Conservation (phyloP, 805 yeast species). For the Teunomyces kruisii region DNA sequence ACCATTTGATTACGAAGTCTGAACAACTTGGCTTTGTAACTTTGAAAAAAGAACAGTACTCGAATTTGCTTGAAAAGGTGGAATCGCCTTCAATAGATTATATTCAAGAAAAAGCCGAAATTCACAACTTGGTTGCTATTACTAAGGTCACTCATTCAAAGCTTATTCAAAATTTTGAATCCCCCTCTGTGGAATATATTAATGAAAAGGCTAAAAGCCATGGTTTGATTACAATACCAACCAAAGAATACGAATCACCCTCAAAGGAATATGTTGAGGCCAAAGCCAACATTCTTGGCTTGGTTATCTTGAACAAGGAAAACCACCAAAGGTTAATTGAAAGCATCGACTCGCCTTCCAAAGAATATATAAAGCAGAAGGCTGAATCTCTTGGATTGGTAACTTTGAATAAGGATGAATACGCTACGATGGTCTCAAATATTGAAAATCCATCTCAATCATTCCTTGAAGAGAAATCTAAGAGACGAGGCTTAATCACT, state of each 20-base stretch:
- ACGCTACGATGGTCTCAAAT: background rate
- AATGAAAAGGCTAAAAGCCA: constrained; percentile 27
- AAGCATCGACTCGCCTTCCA: constrained; percentile 12
- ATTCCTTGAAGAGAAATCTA: constrained; percentile 7
- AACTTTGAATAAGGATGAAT: constrained; percentile 7
- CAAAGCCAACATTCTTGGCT: constrained; percentile 25
- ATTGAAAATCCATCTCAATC: constrained; percentile 5
- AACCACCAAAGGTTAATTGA: constrained; percentile 8
- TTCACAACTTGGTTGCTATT: constrained; percentile 4
- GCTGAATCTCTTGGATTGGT: constrained; percentile 7
- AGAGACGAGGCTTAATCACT: background rate
- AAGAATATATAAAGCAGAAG: constrained; percentile 12
- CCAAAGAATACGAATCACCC: constrained; percentile 18
- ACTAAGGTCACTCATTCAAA: background rate
- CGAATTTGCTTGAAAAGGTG: background rate
- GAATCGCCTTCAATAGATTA: constrained; percentile 12
- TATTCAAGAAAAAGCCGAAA: constrained; percentile 8
- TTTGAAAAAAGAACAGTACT: constrained; percentile 10
- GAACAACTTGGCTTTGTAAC: constrained; percentile 13
- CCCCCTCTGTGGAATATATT: constrained; percentile 31
- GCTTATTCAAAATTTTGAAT: constrained; percentile 12
- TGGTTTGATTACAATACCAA: constrained; percentile 14
- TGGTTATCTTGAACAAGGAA: constrained; percentile 7
- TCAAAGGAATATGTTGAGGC: constrained; percentile 28
- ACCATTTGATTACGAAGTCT: constrained; percentile 15